A percentile compares a stretch with the other conserved stretches of the same genome.
Conservation (phyloP, 2,329 filamentous ascomycete species). For the Claviceps purpurea region DNA sequence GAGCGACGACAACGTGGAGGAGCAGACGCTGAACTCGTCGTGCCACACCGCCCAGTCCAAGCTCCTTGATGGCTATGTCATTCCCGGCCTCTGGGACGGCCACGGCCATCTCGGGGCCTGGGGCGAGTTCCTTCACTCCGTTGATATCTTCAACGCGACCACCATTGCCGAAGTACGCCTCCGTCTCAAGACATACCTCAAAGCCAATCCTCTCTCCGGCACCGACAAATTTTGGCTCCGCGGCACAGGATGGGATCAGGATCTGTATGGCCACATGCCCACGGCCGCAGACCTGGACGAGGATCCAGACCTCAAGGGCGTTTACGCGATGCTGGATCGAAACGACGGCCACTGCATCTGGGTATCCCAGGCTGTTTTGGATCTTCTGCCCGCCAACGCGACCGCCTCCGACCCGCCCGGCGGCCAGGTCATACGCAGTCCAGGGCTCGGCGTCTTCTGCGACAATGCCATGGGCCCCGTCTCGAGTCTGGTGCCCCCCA, state of each 20-base stretch:
- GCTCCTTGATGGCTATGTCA: slow-evolving; percentile 33
- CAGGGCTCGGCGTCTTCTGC: slow-evolving; percentile 56
- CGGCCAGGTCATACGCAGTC: slow-evolving; percentile 47
- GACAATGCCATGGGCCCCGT: slow-evolving; percentile 59
- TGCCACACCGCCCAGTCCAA: not conserved
- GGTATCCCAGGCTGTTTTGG: slow-evolving; percentile 51
- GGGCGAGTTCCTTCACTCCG: slow-evolving; percentile 53
- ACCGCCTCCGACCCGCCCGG: slow-evolving; percentile 39
- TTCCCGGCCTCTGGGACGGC: slow-evolving; percentile 58
- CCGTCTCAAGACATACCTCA: slow-evolving; percentile 39
- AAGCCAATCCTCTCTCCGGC: slow-evolving; percentile 35
- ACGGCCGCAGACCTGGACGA: slow-evolving; percentile 44
- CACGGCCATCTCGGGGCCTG: slow-evolving; percentile 55
- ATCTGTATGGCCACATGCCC: slow-evolving; percentile 50
- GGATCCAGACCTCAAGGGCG: slow-evolving; percentile 35
- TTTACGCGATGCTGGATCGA: slow-evolving; percentile 57
- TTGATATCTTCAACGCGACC: slow-evolving; percentile 46
- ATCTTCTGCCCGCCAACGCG: slow-evolving; percentile 40
- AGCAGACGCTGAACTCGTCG: slow-evolving; percentile 7
- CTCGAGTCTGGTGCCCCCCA: slow-evolving; percentile 41
- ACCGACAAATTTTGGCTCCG: slow-evolving; percentile 46
- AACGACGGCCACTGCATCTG: slow-evolving; percentile 59
- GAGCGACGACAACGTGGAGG: slow-evolving; percentile 14
- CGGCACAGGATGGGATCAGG: slow-evolving; percentile 61
- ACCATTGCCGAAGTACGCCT: slow-evolving; percentile 40